Evolutionary conservation across 2,329 filamentous ascomycete species (phyloP), one percentile per base, ranked within the genome.

Genomic region (Taxawa tesnikishii): DNA sequence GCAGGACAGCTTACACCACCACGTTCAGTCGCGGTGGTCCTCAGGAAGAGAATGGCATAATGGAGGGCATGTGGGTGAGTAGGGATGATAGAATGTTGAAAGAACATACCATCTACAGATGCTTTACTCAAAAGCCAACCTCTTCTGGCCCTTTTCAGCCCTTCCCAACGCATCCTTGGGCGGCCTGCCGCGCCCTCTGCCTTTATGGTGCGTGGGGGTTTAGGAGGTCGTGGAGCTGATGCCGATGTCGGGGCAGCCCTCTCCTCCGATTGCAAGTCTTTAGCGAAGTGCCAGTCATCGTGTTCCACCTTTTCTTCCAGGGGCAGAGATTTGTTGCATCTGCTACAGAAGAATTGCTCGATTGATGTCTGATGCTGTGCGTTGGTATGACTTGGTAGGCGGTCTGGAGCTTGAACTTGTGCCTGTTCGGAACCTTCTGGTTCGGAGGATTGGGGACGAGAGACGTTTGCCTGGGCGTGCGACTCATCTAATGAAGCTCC

Each of bases 201-300:
- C 43, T 15, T 35, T 38, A 11, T 26, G 7, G 21, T 38, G 5
- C 13, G 23, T 15, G 15, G 11, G 31, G 16, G 33, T 15, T 15
- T 31, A 4, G 10, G 28, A 25, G 32, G 28, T 12, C 30, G 26
- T 24, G 36, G 40, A 19, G 11, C 28, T 24, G 19, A 32, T 23
- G 3, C 41, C 29, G 27, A 23, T 30, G 29, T 24, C 34, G 34
- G 15, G 43, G 39, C n/a, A 37, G 33, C 2, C 7, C 42, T 66
- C 59, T 79, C 69, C 43, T 79, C 67, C 36, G 75, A 69, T 42
- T 87, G 78, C 17, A 98, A 66, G 45, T 88, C 81, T 58, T 82
- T 83, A 28, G 90, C 90, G 58, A 94, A 79, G 58, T 98, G 90
- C 79, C 87, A 96, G 54, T 98, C 90, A 33, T 79, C 67, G 54